A percentile compares a stretch with the other conserved stretches of the same genome.
These are phyloP conservation scores for Boletus tomentosulus DNA, from an alignment of 768 basidiomycete species.

Conservation along the genomic window DNA sequence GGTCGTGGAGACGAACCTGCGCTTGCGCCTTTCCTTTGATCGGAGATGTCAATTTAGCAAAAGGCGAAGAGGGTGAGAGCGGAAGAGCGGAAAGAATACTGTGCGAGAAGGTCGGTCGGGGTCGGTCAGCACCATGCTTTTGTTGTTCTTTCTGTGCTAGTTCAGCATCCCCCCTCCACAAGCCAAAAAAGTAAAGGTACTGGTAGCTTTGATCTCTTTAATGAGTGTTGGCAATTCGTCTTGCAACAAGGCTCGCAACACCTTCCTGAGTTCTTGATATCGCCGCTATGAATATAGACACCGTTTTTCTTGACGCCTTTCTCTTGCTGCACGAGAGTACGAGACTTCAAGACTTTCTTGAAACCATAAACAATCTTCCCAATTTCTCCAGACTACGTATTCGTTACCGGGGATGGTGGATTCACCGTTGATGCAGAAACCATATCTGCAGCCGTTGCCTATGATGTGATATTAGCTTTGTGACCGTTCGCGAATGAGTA, in stretches of 20 bases:
- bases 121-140: conserved; percentile 18
- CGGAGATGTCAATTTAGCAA: conserved; percentile 4
- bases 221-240: conserved; percentile 63
- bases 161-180: conserved; percentile 73
- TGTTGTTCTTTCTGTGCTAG: conserved; percentile 40
- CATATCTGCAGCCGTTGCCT: conserved; percentile 57
- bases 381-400: conserved; percentile 74
- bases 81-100: conserved; percentile 59
- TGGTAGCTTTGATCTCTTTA: no score
- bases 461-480: not conserved
- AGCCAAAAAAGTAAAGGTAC: conserved; percentile 67
- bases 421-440: conserved; percentile 50
- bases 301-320: conserved; percentile 67
- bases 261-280: conserved; percentile 51
- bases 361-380: conserved; percentile 81
- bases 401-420: conserved; percentile 37
- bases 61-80: conserved; percentile 22
- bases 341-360: conserved; percentile 66
- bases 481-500: not conserved
- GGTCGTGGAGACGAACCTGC: no score
- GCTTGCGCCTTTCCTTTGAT: conserved; percentile 15
- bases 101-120: conserved; percentile 45
- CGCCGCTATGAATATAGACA: conserved; percentile 64
- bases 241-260: conserved; percentile 56
- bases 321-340: conserved; percentile 57